Evolutionary conservation across 805 yeast species (phyloP), one percentile per base, ranked within the genome.

Genomic region (Schwanniomyces pseudopolymorphus): DNA sequence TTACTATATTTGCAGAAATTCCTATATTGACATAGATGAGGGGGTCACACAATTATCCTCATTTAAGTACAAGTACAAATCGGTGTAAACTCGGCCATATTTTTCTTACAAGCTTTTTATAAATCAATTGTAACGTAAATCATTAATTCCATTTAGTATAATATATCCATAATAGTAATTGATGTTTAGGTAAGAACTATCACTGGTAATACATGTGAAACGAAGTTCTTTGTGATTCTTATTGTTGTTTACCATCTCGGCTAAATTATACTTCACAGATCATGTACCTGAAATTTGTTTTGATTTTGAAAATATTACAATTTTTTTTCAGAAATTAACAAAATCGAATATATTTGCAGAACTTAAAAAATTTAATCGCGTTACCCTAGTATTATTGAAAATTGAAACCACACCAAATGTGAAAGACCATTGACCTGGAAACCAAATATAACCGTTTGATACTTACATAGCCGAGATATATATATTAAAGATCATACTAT

Each of bases 41-140:
- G 48, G 49, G 22, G 48, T 58, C 11, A 37, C 43, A 3, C 14
- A 49, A 13, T 47, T 58, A 41, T 33, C 40, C 10, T 31, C 27
- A 5, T 42, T 57, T 39, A 55, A 49, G 31, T 57, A 57, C 40
- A 57, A 56, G 37, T 58, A 47, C 42, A 58, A 57, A 42, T 44
- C 46, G 36, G 60, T 53, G 9, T 45, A 31, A 31, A 14, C 11
- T n/a, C 19, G 35, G 10, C n/a, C 19, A 5, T 22, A 22, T 5
- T 22, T n/a, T 14, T 5, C 2, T 14, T 16, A 5, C 9, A 9
- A 14, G 3, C 5, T 31, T 27, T 13, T 5, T 7, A 27, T 27
- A 27, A 14, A 31, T 10, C 20, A 14, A 6, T 14, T 6, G 20
- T 14, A 31, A 14, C 8, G 20, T 31, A 31, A 31, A 14, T n/a